Percentiles rank a stretch among this genome's conserved stretches.
phyloP scores from a whole-genome alignment of 306 rosid genomes.

The Lathyrus oleraceus region DNA sequence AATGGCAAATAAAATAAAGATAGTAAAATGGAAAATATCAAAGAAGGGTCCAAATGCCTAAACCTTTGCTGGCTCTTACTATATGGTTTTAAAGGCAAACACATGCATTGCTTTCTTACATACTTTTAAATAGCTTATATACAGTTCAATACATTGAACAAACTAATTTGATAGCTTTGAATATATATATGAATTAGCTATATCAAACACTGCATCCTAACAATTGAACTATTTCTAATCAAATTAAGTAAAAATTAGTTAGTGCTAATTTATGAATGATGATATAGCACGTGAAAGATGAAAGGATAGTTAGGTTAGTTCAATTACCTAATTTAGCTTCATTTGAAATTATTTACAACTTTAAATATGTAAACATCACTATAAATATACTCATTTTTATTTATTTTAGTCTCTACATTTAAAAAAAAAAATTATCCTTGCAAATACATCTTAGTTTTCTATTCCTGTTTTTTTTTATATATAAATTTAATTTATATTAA shows the following conservation, averaged over 20 bases:
- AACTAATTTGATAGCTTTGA: neutral
- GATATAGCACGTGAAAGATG: constrained; percentile 8
- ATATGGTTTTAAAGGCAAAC: constrained; percentile 34
- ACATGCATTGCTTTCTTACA: constrained; percentile 35
- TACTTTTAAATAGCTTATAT: constrained; percentile 5
- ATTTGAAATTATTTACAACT: neutral
- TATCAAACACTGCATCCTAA: neutral
- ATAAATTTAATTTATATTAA: too few relatives aligned
- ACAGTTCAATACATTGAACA: neutral
- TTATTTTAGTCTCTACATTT: too few relatives aligned
- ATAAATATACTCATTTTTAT: too few relatives aligned
- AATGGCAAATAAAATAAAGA: constrained; percentile 17
- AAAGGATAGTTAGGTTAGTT: neutral
- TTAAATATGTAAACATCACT: too few relatives aligned
- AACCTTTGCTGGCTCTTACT: constrained; percentile 36
- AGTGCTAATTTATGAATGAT: neutral
- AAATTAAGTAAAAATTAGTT: constrained; percentile 9
- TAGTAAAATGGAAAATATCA: constrained; percentile 19
- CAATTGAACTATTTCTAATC: constrained; percentile 10
- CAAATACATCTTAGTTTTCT: too few relatives aligned
- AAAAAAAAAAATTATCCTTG: too few relatives aligned
- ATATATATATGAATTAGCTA: constrained; percentile 17
- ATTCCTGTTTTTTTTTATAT: too few relatives aligned
- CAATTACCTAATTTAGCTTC: neutral
- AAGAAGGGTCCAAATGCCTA: constrained; percentile 33